Evolutionary conservation across 2,329 filamentous ascomycete species (phyloP), one percentile per base, ranked within the genome.

Genomic region (Colletotrichum sp.): DNA sequence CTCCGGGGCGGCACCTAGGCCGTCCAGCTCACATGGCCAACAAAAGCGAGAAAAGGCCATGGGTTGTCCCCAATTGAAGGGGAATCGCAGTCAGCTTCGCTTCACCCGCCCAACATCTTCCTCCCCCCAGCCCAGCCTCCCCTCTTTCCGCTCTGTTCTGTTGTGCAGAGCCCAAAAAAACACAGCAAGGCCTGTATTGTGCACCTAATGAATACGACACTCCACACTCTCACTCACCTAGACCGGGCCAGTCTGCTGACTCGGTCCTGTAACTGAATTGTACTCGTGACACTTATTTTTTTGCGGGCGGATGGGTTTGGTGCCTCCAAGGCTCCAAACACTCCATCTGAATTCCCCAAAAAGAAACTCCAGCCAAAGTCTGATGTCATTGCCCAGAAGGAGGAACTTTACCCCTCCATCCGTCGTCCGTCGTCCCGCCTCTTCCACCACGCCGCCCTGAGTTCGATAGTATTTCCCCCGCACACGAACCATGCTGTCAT

Each of bases 211-310:
- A 65, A 66, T 73, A 69, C 73, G 69, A 65, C 63, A 72, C 57
- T 57, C 73, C 73, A 75, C 73, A 75, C 30, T 68, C 44, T 52
- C 8, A 18, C 26, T 68, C 70, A 57, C 73, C 63, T 72, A 64
- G 30, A 68, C 32, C 16, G 39, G 69, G 44, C 64, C 44, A 32
- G 34, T 73, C 70, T 57, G 64, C 74, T 76, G 74, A 76, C 74
- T 76, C 70, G 65, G 24, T 62, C 28, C 63, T 73, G 73, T 75
- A 59, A 60, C 59, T 73, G 22, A 57, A 69, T 12, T 48, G 74
- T 76, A 74, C 74, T 55, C 74, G 74, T 76, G 70, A 76, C 70
- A 65, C 70, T n/a, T 48, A 12, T 67, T 26, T 68, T 75, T 44
- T 66, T 68, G 62, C 22, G 44, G 22, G 63, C 34, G 52, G 69